Base-by-base conservation (phyloP, 2,329 filamentous ascomycete genomes). In the Neurospora sp. region DNA sequence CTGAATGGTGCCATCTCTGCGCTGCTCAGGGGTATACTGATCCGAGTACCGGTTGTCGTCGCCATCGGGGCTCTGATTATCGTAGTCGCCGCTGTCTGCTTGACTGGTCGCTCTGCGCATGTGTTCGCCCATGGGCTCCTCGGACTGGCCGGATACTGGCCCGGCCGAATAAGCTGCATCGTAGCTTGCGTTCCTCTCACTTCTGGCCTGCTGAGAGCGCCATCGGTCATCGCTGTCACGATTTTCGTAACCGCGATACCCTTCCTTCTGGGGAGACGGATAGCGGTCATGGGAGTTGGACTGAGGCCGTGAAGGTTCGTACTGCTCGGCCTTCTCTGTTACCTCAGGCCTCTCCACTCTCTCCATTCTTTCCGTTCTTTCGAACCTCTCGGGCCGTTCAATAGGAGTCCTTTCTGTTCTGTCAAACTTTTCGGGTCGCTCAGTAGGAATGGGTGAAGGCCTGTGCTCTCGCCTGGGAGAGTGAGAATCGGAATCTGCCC, bases 401-500 rank as follows among this genome's bases (percentile, higher is more conserved):
- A 62, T n/a, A 33, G 52, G 52, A 33, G 52, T 62, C 17, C 52
- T 62, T 17, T 62, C 52, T 17, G 52, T 62, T 57, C 68, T 68
- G 46, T 67, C 70, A n/a, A 66, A 40, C 23, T 71, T 70, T 36
- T 68, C 69, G n/a, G 69, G 23, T 33, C 23, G 52, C 52, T 62
- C 52, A n/a, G 52, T 33, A 17, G 52, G 19, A 11, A 57, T n/a
- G 39, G 75, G 74, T 28, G 74, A 76, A 57, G 71, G 72, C 17
- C 67, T 70, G 41, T 70, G 73, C 33, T 84, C 82, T 73, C 80
- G 80, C 69, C 80, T 77, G 6, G 77, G 78, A 69, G 89, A 89
- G 43, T 77, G 78, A 69, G 89, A 89, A 41, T 82, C 78, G 6
- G 90, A 92, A 66, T 83, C 81, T 6, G 91, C 92, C 71, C 91